Percentiles rank a stretch among this genome's conserved stretches.
phyloP scores from a whole-genome alignment of 345 rosid species.

The Clarkia xantiana region DNA sequence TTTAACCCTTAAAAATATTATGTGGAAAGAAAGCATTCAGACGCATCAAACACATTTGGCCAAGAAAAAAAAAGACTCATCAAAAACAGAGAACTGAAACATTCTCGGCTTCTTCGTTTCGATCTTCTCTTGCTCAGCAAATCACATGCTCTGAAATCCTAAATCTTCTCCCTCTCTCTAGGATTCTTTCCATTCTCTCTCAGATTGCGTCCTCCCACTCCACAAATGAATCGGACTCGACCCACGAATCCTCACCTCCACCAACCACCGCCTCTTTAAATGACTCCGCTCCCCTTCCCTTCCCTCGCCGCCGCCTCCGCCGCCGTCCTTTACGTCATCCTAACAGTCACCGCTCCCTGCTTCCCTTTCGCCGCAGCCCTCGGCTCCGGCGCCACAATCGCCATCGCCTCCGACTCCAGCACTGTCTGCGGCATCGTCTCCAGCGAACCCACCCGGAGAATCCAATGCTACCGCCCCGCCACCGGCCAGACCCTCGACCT shows the following conservation, averaged over 20 bases:
- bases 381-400: conserved; percentile 26
- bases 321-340: neutral
- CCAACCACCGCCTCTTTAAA: neutral
- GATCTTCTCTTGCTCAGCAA: too few species aligned
- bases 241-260: neutral
- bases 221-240: too few species aligned
- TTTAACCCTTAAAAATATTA: too few species aligned
- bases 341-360: neutral
- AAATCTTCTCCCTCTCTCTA: too few species aligned
- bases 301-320: neutral
- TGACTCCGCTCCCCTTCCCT: conserved; percentile 1
- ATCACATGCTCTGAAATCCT: too few species aligned
- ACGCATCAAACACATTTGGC: too few species aligned
- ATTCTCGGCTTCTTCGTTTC: too few species aligned
- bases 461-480: conserved; percentile 14
- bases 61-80: too few species aligned
- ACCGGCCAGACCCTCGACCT: conserved; percentile 7
- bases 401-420: conserved; percentile 16
- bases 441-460: conserved; percentile 8
- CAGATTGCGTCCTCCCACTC: too few species aligned
- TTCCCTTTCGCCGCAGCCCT: conserved; percentile 7
- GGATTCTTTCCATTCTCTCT: too few species aligned
- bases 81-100: too few species aligned
- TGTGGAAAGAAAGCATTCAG: too few species aligned
- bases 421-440: conserved; percentile 26